Percentiles rank a stretch among this genome's conserved stretches.
Evolutionary conservation across 2,329 filamentous ascomycete species (phyloP).

Genomic region (Mycogone perniciosa): DNA sequence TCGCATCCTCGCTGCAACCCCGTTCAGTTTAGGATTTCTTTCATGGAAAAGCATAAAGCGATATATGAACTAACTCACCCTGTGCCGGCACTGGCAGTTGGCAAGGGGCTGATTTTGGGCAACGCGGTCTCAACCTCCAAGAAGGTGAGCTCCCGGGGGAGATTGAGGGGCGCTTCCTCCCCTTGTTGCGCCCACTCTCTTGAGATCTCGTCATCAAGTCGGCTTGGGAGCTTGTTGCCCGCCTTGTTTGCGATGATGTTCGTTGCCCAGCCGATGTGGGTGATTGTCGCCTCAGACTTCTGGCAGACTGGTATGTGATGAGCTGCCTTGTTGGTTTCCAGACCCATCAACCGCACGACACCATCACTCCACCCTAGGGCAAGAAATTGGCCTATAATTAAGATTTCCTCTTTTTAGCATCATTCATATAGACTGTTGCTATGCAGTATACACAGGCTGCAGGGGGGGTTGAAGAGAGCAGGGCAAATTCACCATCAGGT

Average conservation of each 20-base stretch:
- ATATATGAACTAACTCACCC: conserved; percentile 41
- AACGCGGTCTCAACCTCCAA: conserved; percentile 70
- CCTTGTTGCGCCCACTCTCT: conserved; percentile 9
- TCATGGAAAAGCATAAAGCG: not conserved
- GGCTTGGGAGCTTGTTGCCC: conserved; percentile 10
- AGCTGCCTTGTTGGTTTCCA: conserved; percentile 75
- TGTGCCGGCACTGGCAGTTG: conserved; percentile 52
- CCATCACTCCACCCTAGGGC: conserved; percentile 82
- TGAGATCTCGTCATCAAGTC: conserved; percentile 13
- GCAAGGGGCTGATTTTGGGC: conserved; percentile 68
- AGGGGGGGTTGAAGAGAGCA: not conserved
- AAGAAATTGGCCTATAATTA: conserved; percentile 59
- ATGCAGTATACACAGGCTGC: not conserved
- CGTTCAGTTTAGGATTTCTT: not conserved
- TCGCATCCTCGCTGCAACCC: conserved; percentile 42
- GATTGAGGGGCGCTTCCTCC: conserved; percentile 34
- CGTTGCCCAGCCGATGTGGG: conserved; percentile 49
- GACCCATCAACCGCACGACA: conserved; percentile 65
- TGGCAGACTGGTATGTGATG: conserved; percentile 59
- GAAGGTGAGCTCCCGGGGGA: conserved; percentile 68
- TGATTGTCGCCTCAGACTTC: conserved; percentile 36
- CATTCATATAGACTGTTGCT: not conserved
- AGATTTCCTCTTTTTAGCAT: not conserved
- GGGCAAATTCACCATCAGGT: conserved; percentile 53
- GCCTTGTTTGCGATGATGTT: conserved; percentile 34